These are phyloP conservation scores for Syzygium grande DNA, from an alignment of 345 rosid species.

Conservation along the genomic window DNA sequence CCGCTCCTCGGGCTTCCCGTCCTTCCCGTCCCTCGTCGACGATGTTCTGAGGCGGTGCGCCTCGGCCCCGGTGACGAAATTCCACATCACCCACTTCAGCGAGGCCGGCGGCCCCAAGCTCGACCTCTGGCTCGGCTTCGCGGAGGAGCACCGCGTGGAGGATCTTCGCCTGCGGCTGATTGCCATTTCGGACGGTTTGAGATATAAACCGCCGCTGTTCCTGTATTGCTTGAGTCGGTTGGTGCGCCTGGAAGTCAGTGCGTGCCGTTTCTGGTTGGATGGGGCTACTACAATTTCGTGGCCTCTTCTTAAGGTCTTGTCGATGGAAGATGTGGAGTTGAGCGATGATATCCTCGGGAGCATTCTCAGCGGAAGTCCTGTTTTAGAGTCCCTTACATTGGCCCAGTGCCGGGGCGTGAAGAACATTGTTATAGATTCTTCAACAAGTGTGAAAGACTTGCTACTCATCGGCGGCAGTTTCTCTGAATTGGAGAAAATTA, in stretches of 20 bases:
- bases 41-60: not conserved
- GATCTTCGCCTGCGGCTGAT: not conserved
- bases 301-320: not conserved
- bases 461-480: not conserved
- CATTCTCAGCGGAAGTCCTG: not conserved
- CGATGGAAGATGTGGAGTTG: not conserved
- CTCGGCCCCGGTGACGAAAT: not conserved
- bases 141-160: not conserved
- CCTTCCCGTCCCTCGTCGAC: not conserved
- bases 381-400: not conserved
- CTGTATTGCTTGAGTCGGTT: not conserved
- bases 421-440: not conserved
- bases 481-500: not conserved
- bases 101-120: not conserved
- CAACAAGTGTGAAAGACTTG: not conserved
- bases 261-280: not conserved
- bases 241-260: not conserved
- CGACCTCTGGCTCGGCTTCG: not conserved
- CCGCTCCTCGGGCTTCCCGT: not conserved
- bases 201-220: not conserved
- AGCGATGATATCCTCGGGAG: no score
- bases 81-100: not conserved
- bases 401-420: not conserved
- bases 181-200: not conserved
- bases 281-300: not conserved